Evolutionary conservation across 2,329 filamentous ascomycete species (phyloP).

Genomic region (Emericellopsis cladophorae): DNA sequence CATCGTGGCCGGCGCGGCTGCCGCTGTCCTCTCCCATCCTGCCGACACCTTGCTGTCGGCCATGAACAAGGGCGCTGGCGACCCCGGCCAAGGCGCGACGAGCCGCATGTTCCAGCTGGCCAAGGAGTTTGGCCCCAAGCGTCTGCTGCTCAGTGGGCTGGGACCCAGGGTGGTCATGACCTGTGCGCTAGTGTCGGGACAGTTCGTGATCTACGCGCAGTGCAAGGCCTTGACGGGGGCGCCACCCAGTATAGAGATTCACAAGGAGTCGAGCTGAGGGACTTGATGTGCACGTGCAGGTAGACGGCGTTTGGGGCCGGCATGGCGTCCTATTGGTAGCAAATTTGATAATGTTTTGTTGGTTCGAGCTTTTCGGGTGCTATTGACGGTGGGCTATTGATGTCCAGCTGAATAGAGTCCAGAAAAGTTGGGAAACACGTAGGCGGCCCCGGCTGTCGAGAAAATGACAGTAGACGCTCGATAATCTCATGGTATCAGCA

Average conservation of each 20-base stretch:
- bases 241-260: conserved; percentile 37
- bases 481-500: too few relatives aligned
- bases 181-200: conserved; percentile 35
- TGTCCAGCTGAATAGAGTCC: too few relatives aligned
- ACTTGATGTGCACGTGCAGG: too few relatives aligned
- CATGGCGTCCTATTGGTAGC: too few relatives aligned
- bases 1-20: conserved; percentile 77
- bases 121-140: conserved; percentile 34
- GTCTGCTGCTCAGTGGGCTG: conserved; percentile 31
- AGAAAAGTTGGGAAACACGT: too few relatives aligned
- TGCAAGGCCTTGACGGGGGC: conserved; percentile 39
- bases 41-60: conserved; percentile 54
- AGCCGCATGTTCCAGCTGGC: conserved; percentile 39
- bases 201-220: conserved; percentile 43
- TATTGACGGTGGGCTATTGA: too few relatives aligned
- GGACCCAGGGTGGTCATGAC: conserved; percentile 41
- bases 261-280: conserved; percentile 27
- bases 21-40: conserved; percentile 79
- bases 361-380: too few relatives aligned
- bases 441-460: too few relatives aligned
- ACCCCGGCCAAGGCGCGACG: conserved; percentile 32
- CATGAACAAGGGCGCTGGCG: conserved; percentile 42
- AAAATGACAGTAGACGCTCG: too few relatives aligned
- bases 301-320: too few relatives aligned
- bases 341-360: too few relatives aligned